A percentile compares a stretch with the other conserved stretches of the same genome.
phyloP scores from a whole-genome alignment of 2,329 filamentous ascomycete species.

The Corinectria fuckeliana region DNA sequence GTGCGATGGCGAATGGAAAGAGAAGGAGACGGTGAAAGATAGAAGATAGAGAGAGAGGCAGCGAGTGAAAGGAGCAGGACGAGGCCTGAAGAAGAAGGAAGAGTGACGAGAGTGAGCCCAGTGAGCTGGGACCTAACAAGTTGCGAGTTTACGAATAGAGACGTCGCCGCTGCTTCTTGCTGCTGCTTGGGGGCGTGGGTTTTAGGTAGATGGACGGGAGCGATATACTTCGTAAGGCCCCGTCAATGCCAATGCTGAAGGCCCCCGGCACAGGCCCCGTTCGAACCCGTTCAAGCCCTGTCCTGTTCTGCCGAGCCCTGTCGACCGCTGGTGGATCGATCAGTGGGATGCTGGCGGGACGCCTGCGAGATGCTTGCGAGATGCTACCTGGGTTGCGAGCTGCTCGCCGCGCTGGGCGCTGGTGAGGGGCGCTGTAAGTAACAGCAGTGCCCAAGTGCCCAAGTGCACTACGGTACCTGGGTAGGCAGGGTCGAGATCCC shows the following conservation, averaged over 20 bases:
- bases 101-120: conserved; percentile 13
- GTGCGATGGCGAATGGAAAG: conserved; percentile 25
- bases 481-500: conserved; percentile 27
- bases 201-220: conserved; percentile 23
- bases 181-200: conserved; percentile 20
- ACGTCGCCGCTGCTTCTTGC: conserved; percentile 4
- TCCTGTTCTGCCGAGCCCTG: conserved; percentile 18
- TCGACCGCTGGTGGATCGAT: conserved; percentile 15
- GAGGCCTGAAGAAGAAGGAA: conserved; percentile 1
- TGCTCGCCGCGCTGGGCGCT: conserved; percentile 18
- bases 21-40: conserved; percentile 4
- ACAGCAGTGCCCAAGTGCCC: neutral
- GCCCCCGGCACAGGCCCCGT: conserved; percentile 5
- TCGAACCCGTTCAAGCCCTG: neutral
- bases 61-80: neutral
- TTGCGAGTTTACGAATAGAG: conserved; percentile 5
- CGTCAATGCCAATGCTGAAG: no score
- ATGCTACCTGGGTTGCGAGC: neutral
- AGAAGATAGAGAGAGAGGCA: neutral
- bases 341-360: neutral
- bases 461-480: neutral
- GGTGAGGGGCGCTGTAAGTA: conserved; percentile 7
- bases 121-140: conserved; percentile 19
- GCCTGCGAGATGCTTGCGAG: neutral
- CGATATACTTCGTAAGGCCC: conserved; percentile 1